Conservation (phyloP, 331 rosid species). For the Quercus tomentella region DNA sequence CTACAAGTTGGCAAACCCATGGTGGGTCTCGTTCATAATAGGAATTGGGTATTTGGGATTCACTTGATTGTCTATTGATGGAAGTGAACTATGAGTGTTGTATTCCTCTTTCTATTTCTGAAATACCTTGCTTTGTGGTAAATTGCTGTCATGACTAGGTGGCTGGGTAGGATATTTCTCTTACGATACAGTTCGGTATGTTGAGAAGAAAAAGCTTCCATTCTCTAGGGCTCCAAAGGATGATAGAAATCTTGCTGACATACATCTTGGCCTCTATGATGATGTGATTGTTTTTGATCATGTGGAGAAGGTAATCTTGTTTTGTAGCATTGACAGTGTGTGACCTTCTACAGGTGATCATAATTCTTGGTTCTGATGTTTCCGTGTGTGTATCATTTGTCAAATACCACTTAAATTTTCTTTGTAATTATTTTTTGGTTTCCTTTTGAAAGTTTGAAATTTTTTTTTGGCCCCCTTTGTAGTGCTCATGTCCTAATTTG, state of each 20-base stretch:
- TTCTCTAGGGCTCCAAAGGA: constrained; percentile 72
- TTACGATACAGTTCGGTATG: constrained; percentile 82
- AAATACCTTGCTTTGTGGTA: background rate
- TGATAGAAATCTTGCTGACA: constrained; percentile 77
- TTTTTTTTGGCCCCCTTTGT: background rate
- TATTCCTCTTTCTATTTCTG: background rate
- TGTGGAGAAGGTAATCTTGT: constrained; percentile 61
- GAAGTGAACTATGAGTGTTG: background rate
- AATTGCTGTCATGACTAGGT: constrained; percentile 38
- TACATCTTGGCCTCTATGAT: constrained; percentile 80
- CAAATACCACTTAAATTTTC: background rate
- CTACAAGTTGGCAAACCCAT: background rate
- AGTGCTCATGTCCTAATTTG: background rate
- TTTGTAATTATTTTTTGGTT: background rate
- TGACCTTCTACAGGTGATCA: background rate
- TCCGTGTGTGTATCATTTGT: background rate
- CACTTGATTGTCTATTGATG: background rate
- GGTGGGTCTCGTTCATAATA: background rate
- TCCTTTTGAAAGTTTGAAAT: background rate
- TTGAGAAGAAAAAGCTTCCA: constrained; percentile 68
- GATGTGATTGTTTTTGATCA: constrained; percentile 84
- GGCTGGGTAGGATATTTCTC: constrained; percentile 95
- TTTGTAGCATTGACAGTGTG: no score
- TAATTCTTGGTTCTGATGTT: background rate
- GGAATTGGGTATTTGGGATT: background rate